Base-by-base conservation (phyloP, 1,284 basidiomycete genomes). In the Grifola frondosa region DNA sequence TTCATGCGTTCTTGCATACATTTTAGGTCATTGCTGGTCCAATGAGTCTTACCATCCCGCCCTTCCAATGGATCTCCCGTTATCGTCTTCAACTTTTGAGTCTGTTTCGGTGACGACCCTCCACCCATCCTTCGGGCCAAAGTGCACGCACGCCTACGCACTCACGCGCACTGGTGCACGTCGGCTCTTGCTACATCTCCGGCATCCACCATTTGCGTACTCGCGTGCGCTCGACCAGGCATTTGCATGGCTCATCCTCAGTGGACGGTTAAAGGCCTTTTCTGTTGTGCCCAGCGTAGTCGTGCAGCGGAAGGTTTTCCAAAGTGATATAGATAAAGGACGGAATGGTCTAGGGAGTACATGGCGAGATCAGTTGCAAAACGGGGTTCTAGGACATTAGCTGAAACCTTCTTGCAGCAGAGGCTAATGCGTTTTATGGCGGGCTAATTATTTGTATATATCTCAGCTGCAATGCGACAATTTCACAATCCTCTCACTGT, bases 221-320 rank as follows among this genome's bases (percentile, higher is more conserved):
- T 85, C 85, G 2, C 79, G 88, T 9, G 83, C 87, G 0, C 73
- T 88, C 42, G 84, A 91, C 52, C 85, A 88, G 53, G 86, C 84
- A 4, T 66, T 84, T 19, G 70, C 81, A 1, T 88, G 84, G 80
- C 72, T 91, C 20, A 69, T 89, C 12, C 59, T 69, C 49, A 77
- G 68, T 38, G 70, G 71, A 6, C 67, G 78, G 29, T 48, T 87
- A 26, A 74, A 68, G 35, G 70, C 75, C 24, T 87, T 73, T 52
- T 83, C 81, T 0, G 59, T 86, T 13, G 80, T 85, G 1, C 82
- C 82, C 0, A 83, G 79, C 46, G 55, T 88, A 5, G 67, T 82
- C 10, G 70, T 81, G 1, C 85, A 88, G 56, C 67, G 75, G 43
- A 86, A 84, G 62, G 59, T 68, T 5, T 66, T 57, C 5, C 49